phyloP scores from a whole-genome alignment of 2,329 filamentous ascomycete genomes.

The Ophiosphaerella narmari region DNA sequence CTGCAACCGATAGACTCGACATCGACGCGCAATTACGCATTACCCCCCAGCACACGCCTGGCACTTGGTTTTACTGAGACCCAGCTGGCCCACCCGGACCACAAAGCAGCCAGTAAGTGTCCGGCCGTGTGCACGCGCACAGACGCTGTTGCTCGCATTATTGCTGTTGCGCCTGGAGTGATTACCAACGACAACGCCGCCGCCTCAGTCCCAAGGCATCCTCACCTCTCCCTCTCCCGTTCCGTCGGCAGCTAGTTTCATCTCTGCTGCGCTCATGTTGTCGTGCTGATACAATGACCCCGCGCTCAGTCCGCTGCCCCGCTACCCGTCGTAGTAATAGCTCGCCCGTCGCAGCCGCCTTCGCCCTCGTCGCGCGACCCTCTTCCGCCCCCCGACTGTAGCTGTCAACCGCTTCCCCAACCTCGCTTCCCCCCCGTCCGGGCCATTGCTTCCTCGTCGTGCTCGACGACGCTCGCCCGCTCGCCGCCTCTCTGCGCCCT shows the following conservation, averaged over 20 bases:
- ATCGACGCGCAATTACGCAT: too few species aligned
- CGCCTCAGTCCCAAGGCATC: slow-evolving; percentile 10
- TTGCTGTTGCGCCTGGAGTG: neutral
- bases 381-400: slow-evolving; percentile 32
- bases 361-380: slow-evolving; percentile 33
- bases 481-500: slow-evolving; percentile 7
- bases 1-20: too few species aligned
- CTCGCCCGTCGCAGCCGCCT: slow-evolving; percentile 6
- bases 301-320: slow-evolving; percentile 26
- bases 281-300: slow-evolving; percentile 43
- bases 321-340: slow-evolving; percentile 17
- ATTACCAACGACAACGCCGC: slow-evolving; percentile 4
- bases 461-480: slow-evolving; percentile 1
- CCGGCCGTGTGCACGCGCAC: too few species aligned
- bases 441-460: slow-evolving; percentile 1
- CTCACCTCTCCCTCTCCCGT: slow-evolving; percentile 12
- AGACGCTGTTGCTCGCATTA: too few species aligned
- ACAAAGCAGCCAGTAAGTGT: too few species aligned
- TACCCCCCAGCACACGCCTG: too few species aligned
- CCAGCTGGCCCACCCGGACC: too few species aligned
- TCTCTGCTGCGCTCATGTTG: slow-evolving; percentile 37
- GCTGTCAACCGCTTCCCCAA: slow-evolving; percentile 22
- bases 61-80: too few species aligned
- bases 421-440: slow-evolving; percentile 7
- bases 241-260: slow-evolving; percentile 16